Evolutionary conservation across 331 rosid genomes (phyloP), one percentile per base, ranked within the genome.

Genomic region (Quercus tomentella): DNA sequence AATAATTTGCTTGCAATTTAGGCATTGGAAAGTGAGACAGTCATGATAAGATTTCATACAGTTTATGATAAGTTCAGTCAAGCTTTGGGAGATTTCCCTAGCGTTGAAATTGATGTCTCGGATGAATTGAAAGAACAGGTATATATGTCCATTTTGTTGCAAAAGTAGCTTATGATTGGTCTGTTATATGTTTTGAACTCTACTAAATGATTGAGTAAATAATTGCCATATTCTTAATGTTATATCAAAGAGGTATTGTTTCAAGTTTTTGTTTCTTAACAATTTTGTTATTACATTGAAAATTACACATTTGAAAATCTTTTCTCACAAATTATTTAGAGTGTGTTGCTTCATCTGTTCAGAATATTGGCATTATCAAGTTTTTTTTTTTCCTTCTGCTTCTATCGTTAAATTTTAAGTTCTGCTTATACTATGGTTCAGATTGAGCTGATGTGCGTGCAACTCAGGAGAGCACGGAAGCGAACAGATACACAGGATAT

Each of bases 51-150:
- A 74, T 93, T 93, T 82, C 88, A 82, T 45, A 56, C 41, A 1
- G 88, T 72, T 6, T 85, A 88, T 73, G 91, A 89, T 11, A 88
- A 80, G 66, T 70, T 89, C 7, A 83, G 88, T 77, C 84, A 76
- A 81, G 89, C 82, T 1, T 86, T 91, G 73, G 86, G 75, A 61
- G 76, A 15, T 57, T 86, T 87, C 31, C 94, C 92, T 69, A 43
- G 65, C 15, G 86, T 87, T 3, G 89, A 84, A 80, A 76, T 91
- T 63, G 82, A 84, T 25, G 63, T 91, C 35, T 88, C 97, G 0
- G 91, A 93, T 75, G 97, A 93, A 87, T 70, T 93, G 26, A 76
- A 72, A 76, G 97, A 93, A 80, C 93, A 93, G 93, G 97, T 89
- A 31, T 28, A 31, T 63, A 25, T 30, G 6, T 49, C 55, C 16